phyloP scores from a whole-genome alignment of 192 early-diverging fungal genomes.

The Paraglomus brasilianum region DNA sequence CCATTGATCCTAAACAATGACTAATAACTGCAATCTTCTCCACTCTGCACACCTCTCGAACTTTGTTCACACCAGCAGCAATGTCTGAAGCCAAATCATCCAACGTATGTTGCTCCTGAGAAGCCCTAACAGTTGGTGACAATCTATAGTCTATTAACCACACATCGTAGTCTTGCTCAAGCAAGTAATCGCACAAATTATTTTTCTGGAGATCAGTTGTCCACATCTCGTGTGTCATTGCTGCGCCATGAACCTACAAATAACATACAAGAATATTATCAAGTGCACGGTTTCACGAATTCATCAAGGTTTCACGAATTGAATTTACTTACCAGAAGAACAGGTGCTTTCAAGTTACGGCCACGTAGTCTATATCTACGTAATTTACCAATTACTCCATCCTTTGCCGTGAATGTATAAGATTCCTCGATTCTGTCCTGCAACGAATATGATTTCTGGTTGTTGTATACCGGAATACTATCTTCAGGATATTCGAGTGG shows the following conservation, averaged over 20 bases:
- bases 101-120: constrained; percentile 33
- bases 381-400: constrained; percentile 37
- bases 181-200: constrained; percentile 43
- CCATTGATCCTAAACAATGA: constrained; percentile 44
- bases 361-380: constrained; percentile 31
- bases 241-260: constrained; percentile 41
- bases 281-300: background rate
- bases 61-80: constrained; percentile 39
- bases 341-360: constrained; percentile 35
- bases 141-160: constrained; percentile 44
- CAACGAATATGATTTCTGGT: background rate
- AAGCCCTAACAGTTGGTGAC: constrained; percentile 33
- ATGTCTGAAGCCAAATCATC: constrained; percentile 36
- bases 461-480: constrained; percentile 31
- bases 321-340: constrained; percentile 41
- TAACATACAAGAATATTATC: constrained; percentile 5
- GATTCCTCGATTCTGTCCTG: constrained; percentile 6
- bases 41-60: constrained; percentile 35
- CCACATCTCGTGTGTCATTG: constrained; percentile 41
- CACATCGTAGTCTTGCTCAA: constrained; percentile 46
- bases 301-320: background rate
- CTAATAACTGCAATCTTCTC: constrained; percentile 44
- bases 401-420: constrained; percentile 34
- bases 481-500: constrained; percentile 42
- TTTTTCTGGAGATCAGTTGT: constrained; percentile 42